Evolutionary conservation across 2,329 filamentous ascomycete genomes (phyloP), one percentile per base, ranked within the genome.

Genomic region (Sclerotinia subarctica): DNA sequence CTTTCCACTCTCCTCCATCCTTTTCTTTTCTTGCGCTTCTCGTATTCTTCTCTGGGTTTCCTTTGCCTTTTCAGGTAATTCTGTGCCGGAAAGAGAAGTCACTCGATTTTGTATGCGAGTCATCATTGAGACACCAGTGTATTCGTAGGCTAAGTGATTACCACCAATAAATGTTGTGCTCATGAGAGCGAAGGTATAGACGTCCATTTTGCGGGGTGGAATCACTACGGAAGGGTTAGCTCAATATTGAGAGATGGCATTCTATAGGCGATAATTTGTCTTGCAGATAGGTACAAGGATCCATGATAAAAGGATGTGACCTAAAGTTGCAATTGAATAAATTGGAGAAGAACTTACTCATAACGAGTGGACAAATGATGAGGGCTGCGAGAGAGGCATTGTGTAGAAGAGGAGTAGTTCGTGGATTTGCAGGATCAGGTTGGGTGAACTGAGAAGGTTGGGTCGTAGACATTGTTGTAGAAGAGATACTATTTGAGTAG

Each of bases 171-270:
- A 72, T 10, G 73, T 76, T 2, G 81, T 80, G 38, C 80, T 76
- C 53, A 81, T 77, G 10, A 89, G 81, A 0, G 80, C 80, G 72
- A 86, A 80, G 24, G 86, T 88, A 78, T 86, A 88, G 65, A 85
- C 73, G 74, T 89, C 86, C 62, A 89, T 77, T 77, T 88, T 88
- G 57, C 87, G 84, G 0, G 87, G 87, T 13, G 87, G 87, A 13
- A 89, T 77, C 21, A 82, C 74, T 60, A 24, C 49, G 42, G 44
- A 47, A 29, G 24, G 44, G 13, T 60, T 19, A 60, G 58, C 8
- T 60, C 5, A 3, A 11, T 11, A 49, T 32, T 49, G 13, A 49
- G 58, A 35, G 26, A 49, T 49, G 4, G n/a, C 26, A 15, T 35
- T 49, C 13, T 8, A 60, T 49, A 4, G 29, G 3, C n/a, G 4